Evolutionary conservation across 371 early-diverging fungal genomes (phyloP).

Genomic region (Circinella umbellata): DNA sequence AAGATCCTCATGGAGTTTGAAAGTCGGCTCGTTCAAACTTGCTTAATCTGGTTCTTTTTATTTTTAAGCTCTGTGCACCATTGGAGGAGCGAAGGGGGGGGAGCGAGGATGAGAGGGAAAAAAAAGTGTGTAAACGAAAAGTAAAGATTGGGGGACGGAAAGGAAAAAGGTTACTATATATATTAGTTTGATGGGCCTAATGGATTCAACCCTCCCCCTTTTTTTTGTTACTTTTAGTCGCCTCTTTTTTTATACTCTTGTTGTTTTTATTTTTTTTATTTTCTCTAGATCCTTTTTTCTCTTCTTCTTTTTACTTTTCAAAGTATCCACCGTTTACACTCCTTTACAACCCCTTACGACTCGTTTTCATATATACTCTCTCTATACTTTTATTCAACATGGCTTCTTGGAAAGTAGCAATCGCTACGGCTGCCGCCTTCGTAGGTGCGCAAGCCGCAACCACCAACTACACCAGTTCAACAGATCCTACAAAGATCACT

Average conservation of each 20-base stretch:
- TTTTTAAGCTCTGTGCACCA: constrained; percentile 14
- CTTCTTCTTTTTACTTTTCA: constrained; percentile 15
- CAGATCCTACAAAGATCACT: constrained; percentile 32
- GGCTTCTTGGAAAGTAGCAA: constrained; percentile 20
- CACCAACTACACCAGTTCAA: constrained; percentile 29
- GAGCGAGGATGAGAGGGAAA: not conserved
- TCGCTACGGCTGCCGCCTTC: constrained; percentile 17
- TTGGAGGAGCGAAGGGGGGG: not conserved
- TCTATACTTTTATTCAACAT: constrained; percentile 10
- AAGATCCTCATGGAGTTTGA: constrained; percentile 6
- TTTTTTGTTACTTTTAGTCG: constrained; percentile 2
- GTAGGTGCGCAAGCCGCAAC: constrained; percentile 27
- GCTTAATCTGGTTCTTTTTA: constrained; percentile 13
- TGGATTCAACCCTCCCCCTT: not conserved
- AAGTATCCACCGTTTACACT: not conserved
- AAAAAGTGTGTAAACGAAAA: not conserved
- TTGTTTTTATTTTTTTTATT: constrained; percentile 4
- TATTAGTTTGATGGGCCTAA: constrained; percentile 5
- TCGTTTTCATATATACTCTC: not conserved
- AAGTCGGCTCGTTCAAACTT: constrained; percentile 8
- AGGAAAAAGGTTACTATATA: not conserved
- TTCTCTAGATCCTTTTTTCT: constrained; percentile 3
- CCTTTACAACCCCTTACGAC: constrained; percentile 19
- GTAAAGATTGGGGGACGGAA: not conserved
- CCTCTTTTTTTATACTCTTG: constrained; percentile 6